phyloP scores from a whole-genome alignment of 768 basidiomycete genomes.

The Leccinum aurantiacum region DNA sequence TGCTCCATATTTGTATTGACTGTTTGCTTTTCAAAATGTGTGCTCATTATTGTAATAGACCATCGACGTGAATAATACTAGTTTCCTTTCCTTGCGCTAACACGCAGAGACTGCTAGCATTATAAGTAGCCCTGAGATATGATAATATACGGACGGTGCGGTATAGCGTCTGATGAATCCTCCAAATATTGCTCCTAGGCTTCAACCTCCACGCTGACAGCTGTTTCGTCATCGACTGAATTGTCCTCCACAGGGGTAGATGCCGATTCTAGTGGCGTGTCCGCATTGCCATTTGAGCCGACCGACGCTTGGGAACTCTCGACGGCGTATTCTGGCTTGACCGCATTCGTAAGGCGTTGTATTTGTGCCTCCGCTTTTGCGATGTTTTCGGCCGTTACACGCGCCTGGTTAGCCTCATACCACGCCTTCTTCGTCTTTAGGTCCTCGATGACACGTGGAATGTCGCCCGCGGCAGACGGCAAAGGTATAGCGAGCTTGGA shows the following conservation, averaged over 20 bases:
- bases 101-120: slow-evolving; percentile 14
- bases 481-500: slow-evolving; percentile 88
- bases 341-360: slow-evolving; percentile 50
- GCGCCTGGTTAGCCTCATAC: slow-evolving; percentile 90
- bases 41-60: slow-evolving; percentile 39
- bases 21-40: slow-evolving; percentile 34
- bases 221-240: slow-evolving; percentile 34
- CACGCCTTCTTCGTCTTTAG: slow-evolving; percentile 92
- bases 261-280: slow-evolving; percentile 45
- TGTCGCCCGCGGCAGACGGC: slow-evolving; percentile 72
- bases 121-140: slow-evolving; percentile 23
- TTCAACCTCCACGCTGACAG: slow-evolving; percentile 39
- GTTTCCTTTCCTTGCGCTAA: slow-evolving; percentile 16
- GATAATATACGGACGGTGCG: slow-evolving; percentile 15
- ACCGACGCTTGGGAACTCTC: slow-evolving; percentile 31
- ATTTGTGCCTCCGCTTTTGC: slow-evolving; percentile 80
- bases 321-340: slow-evolving; percentile 38
- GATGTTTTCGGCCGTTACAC: slow-evolving; percentile 75
- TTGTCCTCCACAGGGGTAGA: slow-evolving; percentile 40
- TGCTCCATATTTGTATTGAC: slow-evolving; percentile 40
- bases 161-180: slow-evolving; percentile 10
- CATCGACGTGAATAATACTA: slow-evolving; percentile 32
- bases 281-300: slow-evolving; percentile 40
- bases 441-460: slow-evolving; percentile 83
- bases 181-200: slow-evolving; percentile 21